Percentiles rank a stretch among this genome's conserved stretches.
phyloP scores from a whole-genome alignment of 2,329 filamentous ascomycete species.

The Aspergillus jensenii region DNA sequence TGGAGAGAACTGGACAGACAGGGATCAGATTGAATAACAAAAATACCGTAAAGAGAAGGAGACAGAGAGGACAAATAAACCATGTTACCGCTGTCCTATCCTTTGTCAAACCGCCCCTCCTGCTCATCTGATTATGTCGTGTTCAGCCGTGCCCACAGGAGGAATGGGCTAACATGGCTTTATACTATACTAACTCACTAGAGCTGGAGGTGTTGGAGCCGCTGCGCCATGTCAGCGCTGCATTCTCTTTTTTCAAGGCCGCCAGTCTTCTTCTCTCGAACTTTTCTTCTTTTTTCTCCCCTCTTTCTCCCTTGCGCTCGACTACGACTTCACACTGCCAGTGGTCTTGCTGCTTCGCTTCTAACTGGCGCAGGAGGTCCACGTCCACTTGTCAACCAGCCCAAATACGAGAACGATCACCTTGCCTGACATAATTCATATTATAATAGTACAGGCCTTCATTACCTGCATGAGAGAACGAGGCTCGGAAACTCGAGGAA shows the following conservation, averaged over 20 bases:
- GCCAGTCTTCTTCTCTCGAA: background rate
- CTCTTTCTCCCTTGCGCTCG: constrained; percentile 2
- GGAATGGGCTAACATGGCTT: background rate
- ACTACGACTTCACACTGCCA: background rate
- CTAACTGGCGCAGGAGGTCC: background rate
- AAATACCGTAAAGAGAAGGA: background rate
- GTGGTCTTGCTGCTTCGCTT: background rate
- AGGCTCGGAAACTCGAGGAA: background rate
- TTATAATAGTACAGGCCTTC: background rate
- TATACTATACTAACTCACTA: constrained; percentile 2
- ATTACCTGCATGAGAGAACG: background rate
- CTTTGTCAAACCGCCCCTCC: background rate
- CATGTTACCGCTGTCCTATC: background rate
- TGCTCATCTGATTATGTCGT: constrained; percentile 1
- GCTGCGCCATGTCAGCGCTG: constrained; percentile 25
- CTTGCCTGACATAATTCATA: background rate
- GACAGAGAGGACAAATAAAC: background rate
- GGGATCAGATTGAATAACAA: background rate
- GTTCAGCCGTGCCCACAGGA: constrained; percentile 1
- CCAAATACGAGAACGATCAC: background rate
- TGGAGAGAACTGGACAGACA: background rate
- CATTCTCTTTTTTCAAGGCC: background rate
- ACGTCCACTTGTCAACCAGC: background rate
- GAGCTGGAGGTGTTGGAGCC: background rate
- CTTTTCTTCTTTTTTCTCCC: background rate